These are phyloP conservation scores for Rhinocladiella mackenziei DNA, from an alignment of 2,329 filamentous ascomycete species.

Conservation along the genomic window DNA sequence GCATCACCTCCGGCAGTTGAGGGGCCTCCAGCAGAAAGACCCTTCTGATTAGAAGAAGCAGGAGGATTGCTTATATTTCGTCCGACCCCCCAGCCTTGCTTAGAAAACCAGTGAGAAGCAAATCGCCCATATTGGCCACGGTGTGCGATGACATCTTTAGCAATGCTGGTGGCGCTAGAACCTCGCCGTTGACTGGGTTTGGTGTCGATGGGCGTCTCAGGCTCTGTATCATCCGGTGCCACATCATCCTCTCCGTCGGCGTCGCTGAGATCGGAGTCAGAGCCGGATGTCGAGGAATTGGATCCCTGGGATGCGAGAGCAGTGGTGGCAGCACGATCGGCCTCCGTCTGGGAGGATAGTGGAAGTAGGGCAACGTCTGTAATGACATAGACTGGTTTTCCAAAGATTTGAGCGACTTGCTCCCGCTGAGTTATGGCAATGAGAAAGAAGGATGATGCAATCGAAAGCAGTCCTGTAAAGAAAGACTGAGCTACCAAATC, in stretches of 20 bases:
- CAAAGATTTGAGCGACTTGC: slow-evolving; percentile 82
- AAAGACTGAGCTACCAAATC: slow-evolving; percentile 2
- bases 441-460: slow-evolving; percentile 77
- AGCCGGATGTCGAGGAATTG: slow-evolving; percentile 22
- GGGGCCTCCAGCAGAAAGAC: background rate
- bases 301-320: slow-evolving; percentile 11
- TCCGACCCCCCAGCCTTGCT: slow-evolving; percentile 61
- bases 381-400: slow-evolving; percentile 77
- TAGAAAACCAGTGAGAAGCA: slow-evolving; percentile 86
- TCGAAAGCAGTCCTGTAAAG: slow-evolving; percentile 70
- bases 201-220: slow-evolving; percentile 17
- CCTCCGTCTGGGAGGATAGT: slow-evolving; percentile 69
- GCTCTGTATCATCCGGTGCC: slow-evolving; percentile 9
- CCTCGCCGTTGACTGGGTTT: slow-evolving; percentile 26
- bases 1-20: slow-evolving; percentile 3
- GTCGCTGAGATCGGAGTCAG: slow-evolving; percentile 31
- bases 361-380: slow-evolving; percentile 90
- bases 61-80: background rate
- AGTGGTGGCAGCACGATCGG: slow-evolving; percentile 63
- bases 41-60: background rate
- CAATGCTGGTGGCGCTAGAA: slow-evolving; percentile 59
- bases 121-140: slow-evolving; percentile 85
- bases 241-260: slow-evolving; percentile 29
- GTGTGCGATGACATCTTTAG: slow-evolving; percentile 80
- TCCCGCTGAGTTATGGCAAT: slow-evolving; percentile 81